phyloP scores from a whole-genome alignment of 306 rosid species.

The Hippophae gyantsensis region DNA sequence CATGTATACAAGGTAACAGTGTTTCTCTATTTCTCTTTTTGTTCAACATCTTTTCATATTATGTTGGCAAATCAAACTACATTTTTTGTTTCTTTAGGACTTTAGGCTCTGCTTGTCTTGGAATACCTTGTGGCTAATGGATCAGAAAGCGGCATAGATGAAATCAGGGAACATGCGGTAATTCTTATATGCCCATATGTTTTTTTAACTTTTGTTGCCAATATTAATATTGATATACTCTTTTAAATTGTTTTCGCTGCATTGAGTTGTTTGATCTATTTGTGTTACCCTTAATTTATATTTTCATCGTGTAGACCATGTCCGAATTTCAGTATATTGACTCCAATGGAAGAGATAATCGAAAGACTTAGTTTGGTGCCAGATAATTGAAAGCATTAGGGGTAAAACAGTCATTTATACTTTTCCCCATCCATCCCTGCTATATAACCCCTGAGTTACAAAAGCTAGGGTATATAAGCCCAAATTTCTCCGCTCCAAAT shows the following conservation, averaged over 20 bases:
- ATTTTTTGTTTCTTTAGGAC: conserved; percentile 10
- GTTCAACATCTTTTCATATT: not conserved
- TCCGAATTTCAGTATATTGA: conserved; percentile 74
- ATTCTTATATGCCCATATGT: conserved; percentile 11
- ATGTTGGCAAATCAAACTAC: conserved; percentile 9
- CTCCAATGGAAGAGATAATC: conserved; percentile 80
- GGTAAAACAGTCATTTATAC: conserved; percentile 18
- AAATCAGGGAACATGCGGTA: conserved; percentile 94
- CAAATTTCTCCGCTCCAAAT: conserved; percentile 51
- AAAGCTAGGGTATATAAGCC: conserved; percentile 79
- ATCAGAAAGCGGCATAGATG: conserved; percentile 89
- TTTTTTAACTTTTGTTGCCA: conserved; percentile 1
- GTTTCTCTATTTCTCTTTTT: not conserved
- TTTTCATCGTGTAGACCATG: conserved; percentile 46
- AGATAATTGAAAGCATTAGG: conserved; percentile 8
- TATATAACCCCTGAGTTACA: conserved; percentile 62
- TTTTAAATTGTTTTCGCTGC: not conserved
- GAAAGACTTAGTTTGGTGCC: too few species aligned
- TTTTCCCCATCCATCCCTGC: conserved; percentile 19
- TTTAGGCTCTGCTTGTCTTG: conserved; percentile 82
- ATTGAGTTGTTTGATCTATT: conserved; percentile 8
- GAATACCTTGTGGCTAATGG: conserved; percentile 95
- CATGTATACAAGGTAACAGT: conserved; percentile 86
- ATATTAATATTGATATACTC: not conserved
- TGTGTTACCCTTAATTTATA: conserved; percentile 17